Base-by-base conservation (phyloP, 2,329 filamentous ascomycete genomes). In the Microsporum canis region DNA sequence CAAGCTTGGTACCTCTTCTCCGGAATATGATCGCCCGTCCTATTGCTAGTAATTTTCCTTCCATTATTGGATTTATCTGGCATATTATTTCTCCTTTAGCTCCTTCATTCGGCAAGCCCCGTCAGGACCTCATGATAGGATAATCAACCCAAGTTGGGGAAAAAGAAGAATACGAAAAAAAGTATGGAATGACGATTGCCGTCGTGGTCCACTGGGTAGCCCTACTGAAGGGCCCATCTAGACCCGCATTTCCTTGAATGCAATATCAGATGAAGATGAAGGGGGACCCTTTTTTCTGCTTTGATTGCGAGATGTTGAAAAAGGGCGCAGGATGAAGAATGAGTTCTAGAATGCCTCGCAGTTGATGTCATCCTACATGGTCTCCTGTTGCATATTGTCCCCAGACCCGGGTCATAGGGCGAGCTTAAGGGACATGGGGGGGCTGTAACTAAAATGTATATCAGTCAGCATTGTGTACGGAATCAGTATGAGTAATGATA, bases 321-420 rank as follows among this genome's bases (percentile, higher is more conserved):
- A 38, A 55, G 36, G 49, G n/a, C 49, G 49, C 49, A 55, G 49
- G 49, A 27, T 29, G 27, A 29, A 49, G 45, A 49, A 49, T 55
- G 10, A 17, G 49, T 55, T 55, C 49, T 55, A 55, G 49, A 55
- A 55, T 55, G 49, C 49, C n/a, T 55, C 14, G 49, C 49, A 36
- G 5, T 55, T 55, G 49, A 55, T 55, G 49, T 55, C 49, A 55
- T 55, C 49, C 31, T 55, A 55, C 49, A 55, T 55, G 49, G 49
- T 14, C 14, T 55, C 49, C 31, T 55, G 49, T 55, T n/a, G 49
- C 49, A 55, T 55, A 23, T 23, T 23, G 31, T 17, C 49, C 49
- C 49, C 23, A 31, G 31, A 29, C 49, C 49, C 10, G 33, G 49
- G 31, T 36, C 49, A 55, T 55, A 55, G 49, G 49, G 49, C 49